These are phyloP conservation scores for Cynanchum wilfordii DNA, from an alignment of 257 asterid genomes.

Conservation along the genomic window DNA sequence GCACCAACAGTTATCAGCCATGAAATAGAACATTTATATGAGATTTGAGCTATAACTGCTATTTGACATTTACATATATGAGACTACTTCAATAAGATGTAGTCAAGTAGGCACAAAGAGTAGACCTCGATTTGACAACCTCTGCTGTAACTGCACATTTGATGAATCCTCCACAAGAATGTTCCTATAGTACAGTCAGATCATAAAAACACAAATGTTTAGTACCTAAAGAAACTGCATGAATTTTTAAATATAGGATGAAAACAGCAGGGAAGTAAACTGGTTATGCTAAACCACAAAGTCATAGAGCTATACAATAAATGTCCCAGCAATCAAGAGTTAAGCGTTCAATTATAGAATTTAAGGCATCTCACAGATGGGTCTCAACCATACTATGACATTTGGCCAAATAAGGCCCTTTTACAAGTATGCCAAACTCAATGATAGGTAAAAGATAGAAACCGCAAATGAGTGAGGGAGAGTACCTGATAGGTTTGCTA, in stretches of 20 bases:
- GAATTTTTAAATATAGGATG: not conserved
- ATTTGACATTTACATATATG: not conserved
- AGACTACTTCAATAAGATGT: not conserved
- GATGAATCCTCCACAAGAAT: slow-evolving; percentile 47
- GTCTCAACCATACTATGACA: not conserved
- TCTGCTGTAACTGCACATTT: slow-evolving; percentile 59
- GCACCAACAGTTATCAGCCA: not conserved
- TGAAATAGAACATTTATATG: not conserved
- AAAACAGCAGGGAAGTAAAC: not conserved
- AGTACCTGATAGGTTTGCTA: not conserved
- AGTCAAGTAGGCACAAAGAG: slow-evolving; percentile 3
- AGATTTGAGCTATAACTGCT: not conserved
- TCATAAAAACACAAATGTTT: not conserved
- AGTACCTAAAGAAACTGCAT: not conserved
- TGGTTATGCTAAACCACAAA: not conserved
- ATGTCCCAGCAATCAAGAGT: not conserved
- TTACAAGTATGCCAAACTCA: not conserved
- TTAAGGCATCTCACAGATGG: not conserved
- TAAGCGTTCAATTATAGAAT: not conserved
- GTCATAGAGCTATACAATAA: not conserved
- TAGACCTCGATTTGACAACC: slow-evolving; percentile 50
- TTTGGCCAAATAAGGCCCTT: not conserved
- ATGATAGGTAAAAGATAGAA: not conserved
- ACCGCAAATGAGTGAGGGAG: not conserved
- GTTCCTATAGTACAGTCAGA: slow-evolving; percentile 53